Conservation (phyloP, 305 asterid species). For the Fraxinus ornus region DNA sequence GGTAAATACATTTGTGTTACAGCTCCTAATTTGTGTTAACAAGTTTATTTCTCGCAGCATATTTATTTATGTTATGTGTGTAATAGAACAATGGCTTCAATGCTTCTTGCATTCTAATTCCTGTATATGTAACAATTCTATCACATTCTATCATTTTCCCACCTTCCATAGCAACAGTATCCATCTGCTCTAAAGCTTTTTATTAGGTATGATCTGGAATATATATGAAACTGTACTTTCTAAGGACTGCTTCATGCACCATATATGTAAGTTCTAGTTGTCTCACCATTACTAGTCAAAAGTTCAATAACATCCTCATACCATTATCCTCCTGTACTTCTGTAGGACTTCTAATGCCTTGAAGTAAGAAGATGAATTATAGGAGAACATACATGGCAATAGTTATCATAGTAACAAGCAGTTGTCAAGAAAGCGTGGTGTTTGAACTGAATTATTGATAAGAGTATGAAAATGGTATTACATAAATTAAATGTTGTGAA, state of each 20-base stretch:
- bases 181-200: neutral
- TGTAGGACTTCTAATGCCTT: neutral
- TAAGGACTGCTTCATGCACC: neutral
- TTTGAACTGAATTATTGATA: neutral
- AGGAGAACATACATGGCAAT: too few species aligned
- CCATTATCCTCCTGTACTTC: neutral
- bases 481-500: neutral
- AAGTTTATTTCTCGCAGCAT: neutral
- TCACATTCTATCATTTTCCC: neutral
- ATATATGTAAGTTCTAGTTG: neutral
- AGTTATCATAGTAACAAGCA: too few species aligned
- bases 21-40: slow-evolving; percentile 8
- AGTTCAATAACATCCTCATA: neutral
- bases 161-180: neutral
- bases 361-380: too few species aligned
- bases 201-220: neutral
- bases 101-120: neutral
- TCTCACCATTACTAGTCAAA: neutral
- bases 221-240: neutral
- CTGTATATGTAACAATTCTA: slow-evolving; percentile 14
- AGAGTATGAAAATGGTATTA: neutral
- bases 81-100: neutral
- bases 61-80: neutral
- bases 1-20: slow-evolving; percentile 45
- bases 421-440: neutral